These are phyloP conservation scores for Leptosphaerulina australis DNA, from an alignment of 2,329 filamentous ascomycete genomes.

Conservation along the genomic window DNA sequence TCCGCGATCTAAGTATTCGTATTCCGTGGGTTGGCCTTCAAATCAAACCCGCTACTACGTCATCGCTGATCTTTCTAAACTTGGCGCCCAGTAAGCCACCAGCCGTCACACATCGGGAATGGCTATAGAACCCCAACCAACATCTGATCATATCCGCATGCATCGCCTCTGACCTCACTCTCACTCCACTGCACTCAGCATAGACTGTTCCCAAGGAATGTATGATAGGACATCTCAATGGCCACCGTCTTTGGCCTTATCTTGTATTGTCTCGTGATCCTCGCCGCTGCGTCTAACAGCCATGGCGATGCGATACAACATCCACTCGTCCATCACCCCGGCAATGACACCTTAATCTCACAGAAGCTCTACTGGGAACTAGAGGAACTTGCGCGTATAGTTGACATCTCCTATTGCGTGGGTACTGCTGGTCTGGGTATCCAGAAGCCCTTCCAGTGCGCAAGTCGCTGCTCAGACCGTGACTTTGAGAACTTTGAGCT, in stretches of 20 bases:
- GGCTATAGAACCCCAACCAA: conserved; percentile 3
- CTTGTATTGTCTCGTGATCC: conserved; percentile 26
- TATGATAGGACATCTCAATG: conserved; percentile 38
- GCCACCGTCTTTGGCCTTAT: conserved; percentile 31
- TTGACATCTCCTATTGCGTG: conserved; percentile 94
- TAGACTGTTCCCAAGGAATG: conserved; percentile 27
- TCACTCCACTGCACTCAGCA: conserved; percentile 10
- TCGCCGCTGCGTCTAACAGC: conserved; percentile 17
- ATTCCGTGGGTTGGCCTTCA: conserved; percentile 3
- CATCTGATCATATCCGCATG: conserved; percentile 14
- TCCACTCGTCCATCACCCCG: conserved; percentile 35
- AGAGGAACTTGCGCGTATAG: conserved; percentile 85
- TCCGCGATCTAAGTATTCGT: conserved; percentile 5
- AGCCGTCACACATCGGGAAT: background rate
- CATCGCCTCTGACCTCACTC: conserved; percentile 32
- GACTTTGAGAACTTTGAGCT: conserved; percentile 84
- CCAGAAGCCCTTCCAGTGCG: conserved; percentile 79
- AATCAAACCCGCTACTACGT: conserved; percentile 8
- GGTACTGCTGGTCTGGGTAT: conserved; percentile 84
- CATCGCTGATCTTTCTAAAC: conserved; percentile 1
- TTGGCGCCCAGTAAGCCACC: conserved; percentile 18
- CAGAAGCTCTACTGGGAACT: conserved; percentile 75
- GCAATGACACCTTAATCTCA: conserved; percentile 58
- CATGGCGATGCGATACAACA: conserved; percentile 28
- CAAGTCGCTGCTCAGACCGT: conserved; percentile 78